Base-by-base conservation (phyloP, 2,329 filamentous ascomycete species). In the Stagonosporopsis cucurbitacearum region DNA sequence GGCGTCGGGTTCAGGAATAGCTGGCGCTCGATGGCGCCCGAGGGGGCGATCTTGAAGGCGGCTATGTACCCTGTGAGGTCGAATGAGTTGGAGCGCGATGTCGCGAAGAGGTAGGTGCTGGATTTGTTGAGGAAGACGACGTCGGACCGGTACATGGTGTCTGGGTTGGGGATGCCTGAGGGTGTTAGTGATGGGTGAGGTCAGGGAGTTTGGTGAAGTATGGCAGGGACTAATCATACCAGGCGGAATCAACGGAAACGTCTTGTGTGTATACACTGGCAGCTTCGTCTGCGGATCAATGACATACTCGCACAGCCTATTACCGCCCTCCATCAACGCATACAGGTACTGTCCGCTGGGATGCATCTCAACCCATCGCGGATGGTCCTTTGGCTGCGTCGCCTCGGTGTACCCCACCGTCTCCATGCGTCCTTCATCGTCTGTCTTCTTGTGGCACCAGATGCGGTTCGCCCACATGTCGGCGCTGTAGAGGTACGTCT, bases 271-370 rank as follows among this genome's bases (percentile, higher is more conserved):
- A 77, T 91, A 95, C 17, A 91, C 84, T 12, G 92, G 92, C 71
- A 91, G 78, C 74, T 87, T 88, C 4, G 89, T 91, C 40, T 80
- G 74, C 52, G 87, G 84, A 73, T 95, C 89, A 75, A 96, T 86
- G 62, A 90, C 83, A 76, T 95, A 96, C 67, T 92, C 89, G 74
- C 86, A 91, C 53, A 96, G 78, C 47, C 88, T 82, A 79, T 96
- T 96, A 50, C 91, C 91, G n/a, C 88, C 88, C 77, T 96, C 92
- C 90, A 95, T 96, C 65, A 96, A 82, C 7, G 85, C 91, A 77
- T 96, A 96, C 53, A 96, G 82, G 75, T 92, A 92, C 54, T 87
- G 84, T 19, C 90, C 91, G 1, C 84, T 84, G 2, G 88, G 88
- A 74, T 94, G 90, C 72, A 96, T 88, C 65, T 91, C 91, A 13